Percentiles rank a stretch among this genome's conserved stretches.
phyloP scores from a whole-genome alignment of 305 asterid species.

The Caryopteris hybrid region DNA sequence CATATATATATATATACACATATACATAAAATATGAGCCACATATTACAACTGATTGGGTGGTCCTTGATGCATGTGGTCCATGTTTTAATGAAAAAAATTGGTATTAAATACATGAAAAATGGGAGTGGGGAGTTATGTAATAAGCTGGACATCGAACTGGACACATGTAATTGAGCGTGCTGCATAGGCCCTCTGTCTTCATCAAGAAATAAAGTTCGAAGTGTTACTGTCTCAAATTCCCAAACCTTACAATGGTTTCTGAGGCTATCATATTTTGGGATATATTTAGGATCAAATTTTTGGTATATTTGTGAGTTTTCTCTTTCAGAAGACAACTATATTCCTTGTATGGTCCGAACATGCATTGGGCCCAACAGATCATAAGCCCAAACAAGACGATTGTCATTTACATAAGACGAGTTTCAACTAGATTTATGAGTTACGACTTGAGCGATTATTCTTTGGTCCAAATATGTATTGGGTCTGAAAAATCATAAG shows the following conservation, averaged over 20 bases:
- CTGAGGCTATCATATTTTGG: neutral
- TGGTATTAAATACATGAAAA: neutral
- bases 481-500: too few relatives aligned
- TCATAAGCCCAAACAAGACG: neutral
- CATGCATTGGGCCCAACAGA: neutral
- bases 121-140: neutral
- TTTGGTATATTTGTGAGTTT: constrained; percentile 6
- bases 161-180: constrained; percentile 8
- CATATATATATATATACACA: too few relatives aligned
- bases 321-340: constrained; percentile 4
- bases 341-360: neutral
- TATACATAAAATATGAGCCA: too few relatives aligned
- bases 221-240: constrained; percentile 18
- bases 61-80: constrained; percentile 21
- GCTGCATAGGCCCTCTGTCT: constrained; percentile 4
- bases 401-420: too few relatives aligned
- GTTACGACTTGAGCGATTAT: too few relatives aligned
- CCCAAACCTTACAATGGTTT: constrained; percentile 1
- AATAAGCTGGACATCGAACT: neutral
- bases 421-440: too few relatives aligned
- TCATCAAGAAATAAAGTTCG: constrained; percentile 11
- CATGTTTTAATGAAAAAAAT: neutral
- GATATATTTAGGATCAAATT: neutral
- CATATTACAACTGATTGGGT: neutral
- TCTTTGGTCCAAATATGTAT: too few relatives aligned